Evolutionary conservation across 2,329 filamentous ascomycete species (phyloP).

Genomic region (Cladophialophora yegresii): DNA sequence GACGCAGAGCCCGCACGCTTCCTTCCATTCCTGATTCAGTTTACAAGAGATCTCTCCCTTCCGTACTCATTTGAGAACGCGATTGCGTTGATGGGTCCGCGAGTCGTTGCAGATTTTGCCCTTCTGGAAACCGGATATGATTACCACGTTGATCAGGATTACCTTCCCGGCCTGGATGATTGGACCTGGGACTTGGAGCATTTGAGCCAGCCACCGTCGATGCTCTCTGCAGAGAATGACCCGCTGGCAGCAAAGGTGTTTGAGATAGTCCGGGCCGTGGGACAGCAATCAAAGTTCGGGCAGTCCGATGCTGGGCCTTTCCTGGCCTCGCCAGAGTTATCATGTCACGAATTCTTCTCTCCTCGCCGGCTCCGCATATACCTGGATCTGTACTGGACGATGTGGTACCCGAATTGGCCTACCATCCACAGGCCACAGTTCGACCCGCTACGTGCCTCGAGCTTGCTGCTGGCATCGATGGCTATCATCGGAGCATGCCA

Average conservation of each 20-base stretch:
- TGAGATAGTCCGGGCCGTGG: background rate
- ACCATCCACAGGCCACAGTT: constrained; percentile 40
- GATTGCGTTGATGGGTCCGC: background rate
- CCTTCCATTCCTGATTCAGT: constrained; percentile 14
- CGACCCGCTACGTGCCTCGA: constrained; percentile 23
- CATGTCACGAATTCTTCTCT: constrained; percentile 33
- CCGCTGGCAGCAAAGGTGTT: background rate
- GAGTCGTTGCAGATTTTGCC: too few species aligned
- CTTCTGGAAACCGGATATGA: background rate
- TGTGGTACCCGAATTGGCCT: constrained; percentile 41
- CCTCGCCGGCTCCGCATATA: constrained; percentile 35
- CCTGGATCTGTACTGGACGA: constrained; percentile 38
- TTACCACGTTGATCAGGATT: background rate
- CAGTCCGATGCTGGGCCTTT: background rate
- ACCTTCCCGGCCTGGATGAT: background rate
- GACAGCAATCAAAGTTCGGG: background rate
- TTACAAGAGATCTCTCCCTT: constrained; percentile 11
- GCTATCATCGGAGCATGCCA: constrained; percentile 39
- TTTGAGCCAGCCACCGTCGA: background rate
- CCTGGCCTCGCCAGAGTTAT: background rate
- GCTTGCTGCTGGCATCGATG: constrained; percentile 38
- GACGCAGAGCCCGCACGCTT: constrained; percentile 6
- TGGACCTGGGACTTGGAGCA: background rate
- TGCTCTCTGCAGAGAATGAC: background rate
- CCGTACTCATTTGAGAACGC: constrained; percentile 9